phyloP scores from a whole-genome alignment of 176 grass and related monocot genomes.

The Oryza australiensis region DNA sequence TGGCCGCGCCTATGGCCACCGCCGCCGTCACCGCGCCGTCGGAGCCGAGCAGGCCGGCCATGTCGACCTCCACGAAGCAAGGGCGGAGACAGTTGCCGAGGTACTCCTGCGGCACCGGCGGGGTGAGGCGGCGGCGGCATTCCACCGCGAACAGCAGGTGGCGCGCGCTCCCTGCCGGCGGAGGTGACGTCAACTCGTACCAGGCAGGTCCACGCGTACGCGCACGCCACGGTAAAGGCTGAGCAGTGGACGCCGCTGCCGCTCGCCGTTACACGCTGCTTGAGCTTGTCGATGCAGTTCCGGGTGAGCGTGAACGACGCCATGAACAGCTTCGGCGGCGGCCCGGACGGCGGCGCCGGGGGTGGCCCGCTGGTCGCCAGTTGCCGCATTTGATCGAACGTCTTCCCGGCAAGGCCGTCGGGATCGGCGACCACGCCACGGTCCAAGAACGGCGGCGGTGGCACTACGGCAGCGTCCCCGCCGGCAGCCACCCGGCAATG shows the following conservation, averaged over 20 bases:
- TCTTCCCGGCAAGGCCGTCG: conserved; percentile 55
- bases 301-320: conserved; percentile 65
- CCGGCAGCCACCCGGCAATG: conserved; percentile 19
- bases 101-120: conserved; percentile 65
- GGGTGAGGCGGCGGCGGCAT: conserved; percentile 64
- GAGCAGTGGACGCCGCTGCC: conserved; percentile 55
- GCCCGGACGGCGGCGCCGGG: conserved; percentile 29
- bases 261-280: conserved; percentile 40
- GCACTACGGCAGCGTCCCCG: not conserved
- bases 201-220: conserved; percentile 88
- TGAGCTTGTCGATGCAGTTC: conserved; percentile 68
- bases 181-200: conserved; percentile 3
- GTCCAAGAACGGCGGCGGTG: conserved; percentile 54
- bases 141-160: conserved; percentile 88
- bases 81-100: conserved; percentile 93
- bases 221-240: conserved; percentile 83
- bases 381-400: conserved; percentile 78
- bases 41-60: conserved; percentile 40
- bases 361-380: conserved; percentile 55
- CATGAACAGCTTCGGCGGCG: conserved; percentile 51
- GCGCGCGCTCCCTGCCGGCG: conserved; percentile 39
- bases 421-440: conserved; percentile 57
- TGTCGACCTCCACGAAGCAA: conserved; percentile 73
- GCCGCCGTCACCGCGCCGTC: conserved; percentile 64
- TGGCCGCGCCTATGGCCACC: conserved; percentile 54